phyloP scores from a whole-genome alignment of 2,329 filamentous ascomycete species.

The Macrophomina phaseolina region DNA sequence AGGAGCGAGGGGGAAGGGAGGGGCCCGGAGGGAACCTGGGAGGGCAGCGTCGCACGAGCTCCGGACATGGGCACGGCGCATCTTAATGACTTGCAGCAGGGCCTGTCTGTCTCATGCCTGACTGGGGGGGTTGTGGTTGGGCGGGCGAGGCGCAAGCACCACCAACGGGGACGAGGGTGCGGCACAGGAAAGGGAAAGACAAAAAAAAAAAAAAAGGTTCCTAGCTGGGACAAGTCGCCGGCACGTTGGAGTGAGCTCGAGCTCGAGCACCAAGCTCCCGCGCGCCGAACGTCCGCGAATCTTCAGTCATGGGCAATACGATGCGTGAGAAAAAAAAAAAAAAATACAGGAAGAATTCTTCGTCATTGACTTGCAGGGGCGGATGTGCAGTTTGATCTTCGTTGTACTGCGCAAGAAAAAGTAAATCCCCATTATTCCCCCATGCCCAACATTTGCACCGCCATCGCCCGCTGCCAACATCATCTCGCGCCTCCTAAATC shows the following conservation, averaged over 20 bases:
- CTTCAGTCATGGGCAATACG: neutral
- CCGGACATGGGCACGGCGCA: constrained; percentile 25
- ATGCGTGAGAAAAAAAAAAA: neutral
- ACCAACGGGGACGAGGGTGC: constrained; percentile 20
- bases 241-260: neutral
- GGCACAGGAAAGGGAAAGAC: neutral
- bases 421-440: constrained; percentile 3
- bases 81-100: constrained; percentile 27
- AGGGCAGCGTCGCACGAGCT: constrained; percentile 25
- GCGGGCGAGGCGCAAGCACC: neutral
- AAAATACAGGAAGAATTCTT: neutral
- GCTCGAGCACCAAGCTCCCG: neutral
- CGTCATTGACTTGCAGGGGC: constrained; percentile 23
- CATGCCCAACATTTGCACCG: constrained; percentile 8
- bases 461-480: constrained; percentile 10
- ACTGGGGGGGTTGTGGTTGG: neutral
- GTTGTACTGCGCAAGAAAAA: constrained; percentile 17
- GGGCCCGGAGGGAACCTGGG: constrained; percentile 15
- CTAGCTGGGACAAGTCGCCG: constrained; percentile 4
- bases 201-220: neutral
- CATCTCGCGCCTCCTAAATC: constrained; percentile 14
- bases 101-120: constrained; percentile 22
- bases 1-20: neutral
- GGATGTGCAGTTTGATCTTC: constrained; percentile 26
- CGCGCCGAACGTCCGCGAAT: constrained; percentile 3